Evolutionary conservation across 2,329 filamentous ascomycete species (phyloP), one percentile per base, ranked within the genome.

Genomic region (Penicillium palitans): DNA sequence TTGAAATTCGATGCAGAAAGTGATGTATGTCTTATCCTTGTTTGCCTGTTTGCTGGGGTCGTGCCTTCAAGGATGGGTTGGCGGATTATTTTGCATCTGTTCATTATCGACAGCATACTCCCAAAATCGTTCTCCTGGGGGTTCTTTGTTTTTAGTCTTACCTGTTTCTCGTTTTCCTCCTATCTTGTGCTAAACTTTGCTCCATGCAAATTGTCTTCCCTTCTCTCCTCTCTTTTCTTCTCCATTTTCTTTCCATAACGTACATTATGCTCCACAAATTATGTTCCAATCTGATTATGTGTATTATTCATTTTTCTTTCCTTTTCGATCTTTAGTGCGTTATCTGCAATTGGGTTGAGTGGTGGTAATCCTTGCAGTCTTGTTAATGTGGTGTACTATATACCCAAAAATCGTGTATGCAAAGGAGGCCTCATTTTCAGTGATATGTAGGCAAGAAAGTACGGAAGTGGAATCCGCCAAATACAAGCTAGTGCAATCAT

Each of bases 161-260:
- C 17, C 63, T 58, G 24, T 55, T 68, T 60, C 49, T 63, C 66
- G 61, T 65, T 66, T 61, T 61, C 60, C 60, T 58, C 44, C 61
- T 50, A n/a, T 35, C 19, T 48, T 48, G 25, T 56, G 29, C 55
- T 48, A 48, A 51, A 51, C 57, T 57, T 54, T 57, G 55, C 55
- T 55, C 41, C 48, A 39, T 35, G 47, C 56, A 56, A 53, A 49
- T 57, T 57, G 17, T 48, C 29, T 33, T 52, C 49, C 44, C 40
- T 29, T 57, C 17, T 58, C 55, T 47, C 27, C 31, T 37, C 19
- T 37, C 25, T 50, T 15, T 47, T 39, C 21, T 46, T 39, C 21
- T 46, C 46, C 41, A 7, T 41, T 41, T 60, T 37, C 41, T 35
- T 51, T 57, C 12, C 12, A 15, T 62, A 54, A 63, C 65, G 64